These are phyloP conservation scores for Candida berthetii DNA, from an alignment of 805 yeast genomes.

Conservation along the genomic window DNA sequence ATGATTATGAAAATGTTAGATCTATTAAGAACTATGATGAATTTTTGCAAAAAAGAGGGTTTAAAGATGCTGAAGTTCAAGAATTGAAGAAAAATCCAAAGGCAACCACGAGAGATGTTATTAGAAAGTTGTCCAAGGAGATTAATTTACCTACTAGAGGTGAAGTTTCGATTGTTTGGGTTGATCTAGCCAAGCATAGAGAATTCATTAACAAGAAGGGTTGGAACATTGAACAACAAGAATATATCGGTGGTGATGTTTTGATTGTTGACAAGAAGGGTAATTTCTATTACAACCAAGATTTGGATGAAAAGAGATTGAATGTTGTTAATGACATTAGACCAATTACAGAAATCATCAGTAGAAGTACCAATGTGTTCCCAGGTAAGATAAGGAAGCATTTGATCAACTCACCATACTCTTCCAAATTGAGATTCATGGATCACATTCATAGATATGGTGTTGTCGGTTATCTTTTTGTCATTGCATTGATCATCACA, in stretches of 20 bases:
- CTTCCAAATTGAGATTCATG: constrained; percentile 29
- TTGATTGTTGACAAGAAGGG: constrained; percentile 40
- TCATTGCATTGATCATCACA: background rate
- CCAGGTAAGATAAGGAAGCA: constrained; percentile 17
- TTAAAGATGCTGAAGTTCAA: constrained; percentile 38
- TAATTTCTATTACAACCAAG: constrained; percentile 26
- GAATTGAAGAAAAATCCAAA: constrained; percentile 37
- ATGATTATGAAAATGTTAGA: constrained; percentile 40
- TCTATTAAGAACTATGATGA: constrained; percentile 31
- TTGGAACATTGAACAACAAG: constrained; percentile 13
- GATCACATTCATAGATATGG: constrained; percentile 40
- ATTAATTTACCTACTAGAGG: constrained; percentile 38
- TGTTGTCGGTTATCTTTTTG: constrained; percentile 30
- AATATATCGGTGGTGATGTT: constrained; percentile 46
- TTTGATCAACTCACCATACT: constrained; percentile 39
- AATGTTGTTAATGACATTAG: background rate
- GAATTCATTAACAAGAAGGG: constrained; percentile 20
- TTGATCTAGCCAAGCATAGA: constrained; percentile 39
- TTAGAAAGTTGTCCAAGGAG: constrained; percentile 41
- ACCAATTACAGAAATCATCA: background rate
- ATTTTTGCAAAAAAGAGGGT: constrained; percentile 28
- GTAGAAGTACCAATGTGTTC: background rate
- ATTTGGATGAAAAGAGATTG: constrained; percentile 27
- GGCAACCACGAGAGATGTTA: constrained; percentile 28
- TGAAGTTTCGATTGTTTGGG: constrained; percentile 38